These are phyloP conservation scores for Cicer yamashitae DNA, from an alignment of 306 rosid genomes.

Conservation along the genomic window DNA sequence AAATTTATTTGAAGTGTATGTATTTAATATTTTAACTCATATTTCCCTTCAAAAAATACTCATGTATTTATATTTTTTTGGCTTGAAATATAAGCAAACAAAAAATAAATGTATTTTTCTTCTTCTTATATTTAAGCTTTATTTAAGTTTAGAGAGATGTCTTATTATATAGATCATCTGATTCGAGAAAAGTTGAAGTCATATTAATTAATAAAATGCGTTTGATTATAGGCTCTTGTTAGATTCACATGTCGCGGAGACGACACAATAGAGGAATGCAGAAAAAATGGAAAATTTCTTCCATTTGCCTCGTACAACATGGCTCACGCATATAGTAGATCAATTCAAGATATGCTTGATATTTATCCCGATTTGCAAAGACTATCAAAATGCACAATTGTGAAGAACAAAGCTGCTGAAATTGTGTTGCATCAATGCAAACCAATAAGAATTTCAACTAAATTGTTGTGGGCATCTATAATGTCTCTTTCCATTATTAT, in stretches of 20 bases:
- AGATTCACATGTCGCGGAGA: constrained; percentile 50
- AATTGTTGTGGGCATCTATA: constrained; percentile 60
- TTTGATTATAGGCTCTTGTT: constrained; percentile 53
- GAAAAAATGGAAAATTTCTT: constrained; percentile 53
- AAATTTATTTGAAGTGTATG: no score
- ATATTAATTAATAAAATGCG: background rate
- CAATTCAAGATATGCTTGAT: constrained; percentile 61
- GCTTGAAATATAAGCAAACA: no score
- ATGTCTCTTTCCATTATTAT: constrained; percentile 65
- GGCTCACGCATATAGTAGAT: constrained; percentile 69
- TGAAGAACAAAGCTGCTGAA: constrained; percentile 54
- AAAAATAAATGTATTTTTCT: no score
- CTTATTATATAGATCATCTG: background rate
- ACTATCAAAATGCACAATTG: constrained; percentile 60
- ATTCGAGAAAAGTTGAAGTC: background rate
- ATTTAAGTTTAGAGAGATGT: no score
- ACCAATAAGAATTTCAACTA: constrained; percentile 51
- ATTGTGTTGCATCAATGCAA: constrained; percentile 69
- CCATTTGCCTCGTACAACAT: constrained; percentile 55
- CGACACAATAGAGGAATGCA: constrained; percentile 46
- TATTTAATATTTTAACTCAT: no score
- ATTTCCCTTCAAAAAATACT: no score
- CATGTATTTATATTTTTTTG: no score
- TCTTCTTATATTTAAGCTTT: no score
- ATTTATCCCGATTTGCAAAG: constrained; percentile 67